Evolutionary conservation across 2,329 filamentous ascomycete genomes (phyloP).

Genomic region (Fusarium agapanthi): DNA sequence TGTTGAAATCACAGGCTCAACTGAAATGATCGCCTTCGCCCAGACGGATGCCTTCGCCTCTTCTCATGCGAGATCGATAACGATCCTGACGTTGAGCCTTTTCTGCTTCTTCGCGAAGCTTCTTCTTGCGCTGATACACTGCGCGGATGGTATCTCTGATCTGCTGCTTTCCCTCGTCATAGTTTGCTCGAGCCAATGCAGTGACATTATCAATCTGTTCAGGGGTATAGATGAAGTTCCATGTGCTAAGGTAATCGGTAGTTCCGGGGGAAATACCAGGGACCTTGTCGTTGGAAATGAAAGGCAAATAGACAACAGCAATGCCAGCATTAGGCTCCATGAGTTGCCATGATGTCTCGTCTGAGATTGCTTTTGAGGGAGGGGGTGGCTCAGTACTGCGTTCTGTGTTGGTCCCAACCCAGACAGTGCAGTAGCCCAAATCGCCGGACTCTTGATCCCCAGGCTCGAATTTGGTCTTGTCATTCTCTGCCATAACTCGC

Average conservation of each 20-base stretch:
- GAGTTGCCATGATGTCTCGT: conserved; percentile 71
- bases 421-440: conserved; percentile 91
- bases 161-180: conserved; percentile 80
- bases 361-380: conserved; percentile 62
- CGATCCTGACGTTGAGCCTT: conserved; percentile 49
- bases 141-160: conserved; percentile 82
- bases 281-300: conserved; percentile 83
- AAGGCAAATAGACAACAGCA: conserved; percentile 88
- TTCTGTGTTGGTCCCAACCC: conserved; percentile 88
- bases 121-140: conserved; percentile 92
- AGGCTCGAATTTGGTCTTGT: conserved; percentile 51
- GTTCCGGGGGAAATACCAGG: conserved; percentile 83
- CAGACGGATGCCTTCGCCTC: conserved; percentile 63
- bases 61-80: conserved; percentile 57
- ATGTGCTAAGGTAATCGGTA: conserved; percentile 90
- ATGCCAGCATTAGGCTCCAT: conserved; percentile 84
- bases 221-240: conserved; percentile 97
- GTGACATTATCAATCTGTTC: conserved; percentile 90
- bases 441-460: conserved; percentile 62
- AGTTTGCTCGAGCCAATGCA: conserved; percentile 84
- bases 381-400: conserved; percentile 65
- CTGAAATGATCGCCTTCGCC: conserved; percentile 74
- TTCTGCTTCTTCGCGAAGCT: conserved; percentile 65
- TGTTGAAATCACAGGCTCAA: conserved; percentile 19
- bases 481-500: conserved; percentile 38